phyloP scores from a whole-genome alignment of 208 protist genomes.

The Leishmania aethiopica region DNA sequence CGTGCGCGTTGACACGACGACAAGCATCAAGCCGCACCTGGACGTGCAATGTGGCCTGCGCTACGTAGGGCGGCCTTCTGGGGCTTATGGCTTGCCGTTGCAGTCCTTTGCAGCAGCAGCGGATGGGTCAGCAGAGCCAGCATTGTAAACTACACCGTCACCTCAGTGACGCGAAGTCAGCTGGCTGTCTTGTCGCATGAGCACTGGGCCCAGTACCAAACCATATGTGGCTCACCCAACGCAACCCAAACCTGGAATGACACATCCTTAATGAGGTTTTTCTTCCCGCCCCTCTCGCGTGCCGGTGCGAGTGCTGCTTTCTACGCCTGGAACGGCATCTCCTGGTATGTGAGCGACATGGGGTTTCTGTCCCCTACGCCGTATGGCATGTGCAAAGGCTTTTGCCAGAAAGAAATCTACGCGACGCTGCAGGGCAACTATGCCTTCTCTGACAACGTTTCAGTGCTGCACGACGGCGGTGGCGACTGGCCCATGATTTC shows the following conservation, averaged over 20 bases:
- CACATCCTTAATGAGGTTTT: background rate
- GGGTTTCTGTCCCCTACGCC: conserved; percentile 43
- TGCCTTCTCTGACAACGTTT: conserved; percentile 13
- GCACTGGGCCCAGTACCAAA: conserved; percentile 21
- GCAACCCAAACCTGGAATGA: background rate
- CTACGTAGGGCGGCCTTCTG: background rate
- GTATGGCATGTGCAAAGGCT: conserved; percentile 40
- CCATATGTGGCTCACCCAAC: background rate
- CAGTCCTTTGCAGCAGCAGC: background rate
- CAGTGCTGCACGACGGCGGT: conserved; percentile 18
- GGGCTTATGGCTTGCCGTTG: background rate
- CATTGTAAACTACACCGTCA: background rate
- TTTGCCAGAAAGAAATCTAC: conserved; percentile 21
- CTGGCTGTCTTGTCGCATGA: background rate
- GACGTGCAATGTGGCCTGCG: background rate
- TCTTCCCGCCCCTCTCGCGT: background rate
- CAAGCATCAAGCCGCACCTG: background rate
- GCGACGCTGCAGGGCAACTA: conserved; percentile 24
- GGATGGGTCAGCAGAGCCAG: background rate
- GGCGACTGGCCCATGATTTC: conserved; percentile 50
- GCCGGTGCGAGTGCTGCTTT: conserved; percentile 14
- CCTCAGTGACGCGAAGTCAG: background rate
- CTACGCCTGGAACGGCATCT: conserved; percentile 29
- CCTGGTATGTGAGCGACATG: conserved; percentile 34
- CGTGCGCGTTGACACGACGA: background rate